Evolutionary conservation across 2,329 filamentous ascomycete species (phyloP).

Genomic region (Aspergillus sp.): DNA sequence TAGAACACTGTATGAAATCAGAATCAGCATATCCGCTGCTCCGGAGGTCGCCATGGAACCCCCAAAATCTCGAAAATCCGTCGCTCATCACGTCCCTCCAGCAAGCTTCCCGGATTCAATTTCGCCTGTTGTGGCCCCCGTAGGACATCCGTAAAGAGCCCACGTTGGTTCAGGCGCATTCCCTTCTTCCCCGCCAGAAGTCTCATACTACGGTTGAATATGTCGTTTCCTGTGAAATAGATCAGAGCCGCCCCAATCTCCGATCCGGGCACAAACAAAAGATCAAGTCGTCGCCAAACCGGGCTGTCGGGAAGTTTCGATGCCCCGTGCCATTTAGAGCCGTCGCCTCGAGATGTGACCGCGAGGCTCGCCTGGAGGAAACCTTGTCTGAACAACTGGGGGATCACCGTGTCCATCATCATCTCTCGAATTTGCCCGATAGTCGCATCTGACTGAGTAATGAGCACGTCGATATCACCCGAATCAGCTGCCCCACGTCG

Average conservation of each 20-base stretch:
- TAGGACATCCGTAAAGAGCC: slow-evolving; percentile 68
- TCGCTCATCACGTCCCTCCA: slow-evolving; percentile 19
- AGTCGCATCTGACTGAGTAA: slow-evolving; percentile 66
- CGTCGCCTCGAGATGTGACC: slow-evolving; percentile 52
- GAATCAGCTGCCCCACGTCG: slow-evolving; percentile 72
- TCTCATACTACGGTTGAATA: slow-evolving; percentile 86
- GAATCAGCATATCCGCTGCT: slow-evolving; percentile 77
- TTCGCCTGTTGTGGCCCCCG: slow-evolving; percentile 17
- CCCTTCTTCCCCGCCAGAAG: slow-evolving; percentile 75
- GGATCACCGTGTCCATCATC: slow-evolving; percentile 63
- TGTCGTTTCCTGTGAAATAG: slow-evolving; percentile 96
- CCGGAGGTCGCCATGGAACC: slow-evolving; percentile 67
- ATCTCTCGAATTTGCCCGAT: slow-evolving; percentile 60
- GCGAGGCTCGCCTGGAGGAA: slow-evolving; percentile 74
- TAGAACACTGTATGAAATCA: too few relatives aligned
- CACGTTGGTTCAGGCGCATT: slow-evolving; percentile 82
- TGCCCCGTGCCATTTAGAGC: slow-evolving; percentile 86
- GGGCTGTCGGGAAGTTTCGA: slow-evolving; percentile 63
- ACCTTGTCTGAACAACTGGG: slow-evolving; percentile 54
- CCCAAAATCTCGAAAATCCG: slow-evolving; percentile 19
- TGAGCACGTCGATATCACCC: slow-evolving; percentile 81
- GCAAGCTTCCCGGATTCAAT: slow-evolving; percentile 14
- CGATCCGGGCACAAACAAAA: slow-evolving; percentile 75
- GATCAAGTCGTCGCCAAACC: slow-evolving; percentile 78
- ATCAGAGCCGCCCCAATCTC: slow-evolving; percentile 82